Evolutionary conservation across 805 yeast species (phyloP).

Genomic region (Lachancea cidri): DNA sequence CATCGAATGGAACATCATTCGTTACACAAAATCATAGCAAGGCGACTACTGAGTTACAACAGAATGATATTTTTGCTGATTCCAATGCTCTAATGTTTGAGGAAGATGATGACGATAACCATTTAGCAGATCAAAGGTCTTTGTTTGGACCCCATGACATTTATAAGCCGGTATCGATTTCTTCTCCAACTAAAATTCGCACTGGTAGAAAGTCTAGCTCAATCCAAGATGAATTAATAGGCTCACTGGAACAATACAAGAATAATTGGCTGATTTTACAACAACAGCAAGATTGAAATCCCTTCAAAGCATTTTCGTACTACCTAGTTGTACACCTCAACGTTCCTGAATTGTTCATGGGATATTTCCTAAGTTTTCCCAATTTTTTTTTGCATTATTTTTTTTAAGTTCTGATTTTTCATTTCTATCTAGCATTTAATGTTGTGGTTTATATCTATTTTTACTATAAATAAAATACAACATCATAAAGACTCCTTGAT

Average conservation of each 20-base stretch:
- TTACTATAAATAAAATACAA: background rate
- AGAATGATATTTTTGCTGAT: constrained; percentile 27
- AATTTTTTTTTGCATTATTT: background rate
- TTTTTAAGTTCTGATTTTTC: background rate
- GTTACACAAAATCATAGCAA: constrained; percentile 18
- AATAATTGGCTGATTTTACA: constrained; percentile 35
- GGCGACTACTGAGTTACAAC: constrained; percentile 27
- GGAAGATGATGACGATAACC: constrained; percentile 19
- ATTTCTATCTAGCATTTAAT: background rate
- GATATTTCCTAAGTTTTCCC: background rate
- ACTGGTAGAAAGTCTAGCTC: constrained; percentile 28
- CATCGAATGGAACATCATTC: constrained; percentile 8
- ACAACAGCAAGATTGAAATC: constrained; percentile 25
- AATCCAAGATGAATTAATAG: constrained; percentile 31
- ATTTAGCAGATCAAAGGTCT: constrained; percentile 12
- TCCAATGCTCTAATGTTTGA: constrained; percentile 29
- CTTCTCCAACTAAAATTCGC: constrained; percentile 10
- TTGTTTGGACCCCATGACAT: constrained; percentile 21
- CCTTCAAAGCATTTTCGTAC: too few relatives aligned
- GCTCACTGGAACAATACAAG: constrained; percentile 34
- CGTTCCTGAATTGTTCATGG: too few relatives aligned
- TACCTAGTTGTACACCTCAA: too few relatives aligned
- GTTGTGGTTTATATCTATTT: background rate
- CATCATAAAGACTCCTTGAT: background rate
- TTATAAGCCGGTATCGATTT: constrained; percentile 6